Conservation (phyloP, 305 asterid species). For the Fraxinus albicans region DNA sequence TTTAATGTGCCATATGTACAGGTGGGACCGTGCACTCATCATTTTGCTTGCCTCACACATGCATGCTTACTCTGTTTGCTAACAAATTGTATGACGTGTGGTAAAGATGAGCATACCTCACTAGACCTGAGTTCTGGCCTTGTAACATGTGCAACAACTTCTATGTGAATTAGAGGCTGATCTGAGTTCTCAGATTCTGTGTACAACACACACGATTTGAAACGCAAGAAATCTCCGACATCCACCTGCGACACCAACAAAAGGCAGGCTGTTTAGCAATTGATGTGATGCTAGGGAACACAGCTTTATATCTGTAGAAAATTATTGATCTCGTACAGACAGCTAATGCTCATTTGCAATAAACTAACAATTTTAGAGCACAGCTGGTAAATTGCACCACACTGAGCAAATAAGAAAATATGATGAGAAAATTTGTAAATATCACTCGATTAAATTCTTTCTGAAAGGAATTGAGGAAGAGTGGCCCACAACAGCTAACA, state of each 20-base stretch:
- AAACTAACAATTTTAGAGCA: neutral
- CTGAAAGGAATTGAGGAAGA: neutral
- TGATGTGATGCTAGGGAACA: neutral
- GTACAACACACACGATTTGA: constrained; percentile 77
- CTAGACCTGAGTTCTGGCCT: constrained; percentile 87
- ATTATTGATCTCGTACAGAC: neutral
- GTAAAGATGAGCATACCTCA: constrained; percentile 56
- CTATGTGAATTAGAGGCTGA: constrained; percentile 73
- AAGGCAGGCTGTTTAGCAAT: neutral
- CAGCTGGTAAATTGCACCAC: neutral
- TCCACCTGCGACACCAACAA: constrained; percentile 63
- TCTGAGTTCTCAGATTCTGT: constrained; percentile 70
- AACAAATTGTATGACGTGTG: neutral
- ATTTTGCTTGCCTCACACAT: neutral
- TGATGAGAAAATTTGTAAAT: neutral
- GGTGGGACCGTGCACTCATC: neutral
- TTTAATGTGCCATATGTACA: neutral
- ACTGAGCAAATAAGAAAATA: neutral
- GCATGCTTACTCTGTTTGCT: neutral
- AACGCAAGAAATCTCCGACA: constrained; percentile 94
- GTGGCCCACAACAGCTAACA: neutral
- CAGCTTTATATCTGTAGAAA: neutral
- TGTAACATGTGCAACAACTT: constrained; percentile 93
- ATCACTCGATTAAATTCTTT: neutral
- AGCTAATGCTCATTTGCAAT: neutral